Evolutionary conservation across 2,329 filamentous ascomycete genomes (phyloP), one percentile per base, ranked within the genome.

Genomic region (Fusarium abutilonis): DNA sequence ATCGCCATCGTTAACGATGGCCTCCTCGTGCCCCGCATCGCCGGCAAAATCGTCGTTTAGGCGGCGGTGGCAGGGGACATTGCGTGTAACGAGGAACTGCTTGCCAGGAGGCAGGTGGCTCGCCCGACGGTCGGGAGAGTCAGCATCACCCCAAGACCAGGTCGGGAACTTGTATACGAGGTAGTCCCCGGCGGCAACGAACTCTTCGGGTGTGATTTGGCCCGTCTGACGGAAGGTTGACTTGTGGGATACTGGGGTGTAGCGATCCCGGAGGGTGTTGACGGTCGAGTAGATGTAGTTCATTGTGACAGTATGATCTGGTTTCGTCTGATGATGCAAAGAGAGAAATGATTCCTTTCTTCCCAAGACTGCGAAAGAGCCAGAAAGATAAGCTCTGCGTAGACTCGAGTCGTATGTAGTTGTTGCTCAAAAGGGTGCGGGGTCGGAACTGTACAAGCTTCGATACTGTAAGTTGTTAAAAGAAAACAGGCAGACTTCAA

Each of bases 81-180:
- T 94, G 57, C 94, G 90, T 10, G 95, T 97, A 38, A 98, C 90
- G 34, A 99, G 85, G 73, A 93, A 99, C 83, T 99, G 95, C 80
- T 98, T 99, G 47, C 90, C 92, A 0, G 88, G 79, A 1, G 95
- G 95, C 4, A 99, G 86, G 74, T 96, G 91, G 65, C 82, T 81
- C 52, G 91, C 91, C 63, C 93, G 89, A 75, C 92, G 91, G 60
- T 86, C 84, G 2, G 89, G 86, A n/a, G 88, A 87, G 52, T 94
- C 91, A 67, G 94, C 93, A 71, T 95, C 92, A 66, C 90, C 88
- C 95, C 95, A 99, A 45, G 92, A 90, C 95, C 95, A 99, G 56
- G 94, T 96, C 9, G 94, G 95, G 79, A 99, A 99, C 82, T 97
- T 98, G 87, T 96, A 97, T 73, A 97, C 93, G 34, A 99, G 88